Conservation (phyloP, 768 basidiomycete species). For the Collybia sordida region DNA sequence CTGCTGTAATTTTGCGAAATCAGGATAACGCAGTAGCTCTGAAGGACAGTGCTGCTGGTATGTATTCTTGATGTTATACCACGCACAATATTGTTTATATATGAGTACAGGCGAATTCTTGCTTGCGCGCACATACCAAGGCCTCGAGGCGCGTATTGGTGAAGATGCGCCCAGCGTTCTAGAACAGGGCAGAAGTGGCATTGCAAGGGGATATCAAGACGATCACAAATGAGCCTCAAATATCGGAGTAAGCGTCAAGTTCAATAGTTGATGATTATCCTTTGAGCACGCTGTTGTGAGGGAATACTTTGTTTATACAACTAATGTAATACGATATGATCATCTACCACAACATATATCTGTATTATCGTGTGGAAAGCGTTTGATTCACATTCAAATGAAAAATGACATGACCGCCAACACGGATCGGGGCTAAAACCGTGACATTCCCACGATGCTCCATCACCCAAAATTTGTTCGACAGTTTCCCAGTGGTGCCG, state of each 20-base stretch:
- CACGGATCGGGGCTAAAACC: slow-evolving; percentile 30
- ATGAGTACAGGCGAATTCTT: slow-evolving; percentile 60
- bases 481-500: neutral
- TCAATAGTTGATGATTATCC: too few species aligned
- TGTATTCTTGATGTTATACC: slow-evolving; percentile 11
- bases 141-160: slow-evolving; percentile 76
- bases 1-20: slow-evolving; percentile 49
- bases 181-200: slow-evolving; percentile 88
- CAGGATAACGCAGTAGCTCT: slow-evolving; percentile 59
- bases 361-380: too few species aligned
- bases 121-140: slow-evolving; percentile 71
- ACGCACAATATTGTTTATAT: neutral
- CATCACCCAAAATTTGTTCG: slow-evolving; percentile 5
- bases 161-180: slow-evolving; percentile 78
- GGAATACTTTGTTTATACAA: neutral
- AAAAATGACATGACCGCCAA: slow-evolving; percentile 52
- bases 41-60: slow-evolving; percentile 72
- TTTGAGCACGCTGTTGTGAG: neutral
- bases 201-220: slow-evolving; percentile 84
- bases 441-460: neutral
- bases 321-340: neutral
- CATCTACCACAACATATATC: too few species aligned
- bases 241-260: neutral
- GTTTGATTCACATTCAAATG: too few species aligned
- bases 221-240: slow-evolving; percentile 25